Conservation (phyloP, 331 rosid species). For the Telfairia occidentalis region DNA sequence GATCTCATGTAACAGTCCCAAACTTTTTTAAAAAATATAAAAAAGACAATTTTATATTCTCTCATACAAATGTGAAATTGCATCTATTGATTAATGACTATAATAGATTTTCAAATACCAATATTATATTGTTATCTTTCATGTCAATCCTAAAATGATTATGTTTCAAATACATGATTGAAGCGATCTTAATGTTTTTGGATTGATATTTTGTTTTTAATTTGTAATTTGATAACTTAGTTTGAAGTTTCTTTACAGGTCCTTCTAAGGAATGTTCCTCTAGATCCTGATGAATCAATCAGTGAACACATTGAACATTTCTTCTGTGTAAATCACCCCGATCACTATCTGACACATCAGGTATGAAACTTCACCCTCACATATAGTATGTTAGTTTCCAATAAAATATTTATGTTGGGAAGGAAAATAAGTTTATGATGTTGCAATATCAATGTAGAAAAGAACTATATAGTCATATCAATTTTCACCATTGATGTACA, state of each 20-base stretch:
- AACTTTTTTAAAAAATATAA: neutral
- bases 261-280: conserved; percentile 79
- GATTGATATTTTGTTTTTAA: neutral
- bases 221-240: neutral
- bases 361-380: conserved; percentile 26
- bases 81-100: neutral
- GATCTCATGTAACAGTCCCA: neutral
- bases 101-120: neutral
- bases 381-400: neutral
- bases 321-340: conserved; percentile 84
- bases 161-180: neutral
- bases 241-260: conserved; percentile 38
- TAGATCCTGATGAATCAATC: conserved; percentile 80
- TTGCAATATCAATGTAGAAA: neutral
- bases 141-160: neutral
- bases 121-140: neutral
- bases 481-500: neutral
- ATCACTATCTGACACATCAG: conserved; percentile 75
- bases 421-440: neutral
- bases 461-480: neutral
- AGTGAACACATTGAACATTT: conserved; percentile 85
- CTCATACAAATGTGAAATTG: neutral
- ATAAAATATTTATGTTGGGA: neutral
- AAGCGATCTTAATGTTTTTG: neutral
- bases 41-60: neutral